Evolutionary conservation across 306 rosid genomes (phyloP).

Genomic region (Albizia julibrissin): DNA sequence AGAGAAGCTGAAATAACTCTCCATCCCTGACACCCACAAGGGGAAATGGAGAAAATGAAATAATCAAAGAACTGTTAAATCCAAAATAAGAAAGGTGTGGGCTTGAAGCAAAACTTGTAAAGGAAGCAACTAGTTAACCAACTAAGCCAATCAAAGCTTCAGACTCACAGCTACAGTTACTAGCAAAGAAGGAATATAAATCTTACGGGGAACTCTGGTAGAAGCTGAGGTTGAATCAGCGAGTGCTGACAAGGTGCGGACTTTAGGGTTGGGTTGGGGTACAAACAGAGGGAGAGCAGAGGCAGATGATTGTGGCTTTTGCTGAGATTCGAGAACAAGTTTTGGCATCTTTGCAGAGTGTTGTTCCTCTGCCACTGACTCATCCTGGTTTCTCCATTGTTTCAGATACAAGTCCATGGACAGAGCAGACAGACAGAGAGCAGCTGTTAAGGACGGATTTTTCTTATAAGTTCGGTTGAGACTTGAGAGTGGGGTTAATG

Average conservation of each 20-base stretch:
- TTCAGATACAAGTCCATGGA: constrained; percentile 86
- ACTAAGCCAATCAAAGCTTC: constrained; percentile 16
- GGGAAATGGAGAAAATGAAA: background rate
- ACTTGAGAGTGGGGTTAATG: background rate
- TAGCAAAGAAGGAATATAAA: background rate
- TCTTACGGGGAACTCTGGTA: constrained; percentile 66
- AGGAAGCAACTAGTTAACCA: background rate
- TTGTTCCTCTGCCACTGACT: constrained; percentile 83
- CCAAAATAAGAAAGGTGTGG: background rate
- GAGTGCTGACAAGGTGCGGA: constrained; percentile 62
- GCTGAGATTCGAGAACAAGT: constrained; percentile 60
- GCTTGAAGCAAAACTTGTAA: background rate
- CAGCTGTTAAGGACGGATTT: background rate
- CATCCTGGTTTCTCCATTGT: constrained; percentile 85
- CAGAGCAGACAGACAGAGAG: background rate
- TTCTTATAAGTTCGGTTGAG: background rate
- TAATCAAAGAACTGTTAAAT: constrained; percentile 13
- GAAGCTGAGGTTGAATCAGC: constrained; percentile 52
- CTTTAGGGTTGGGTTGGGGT: constrained; percentile 63
- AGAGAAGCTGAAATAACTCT: constrained; percentile 74
- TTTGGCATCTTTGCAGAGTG: constrained; percentile 87
- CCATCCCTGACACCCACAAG: constrained; percentile 52
- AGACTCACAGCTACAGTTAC: constrained; percentile 9
- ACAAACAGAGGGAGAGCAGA: constrained; percentile 76
- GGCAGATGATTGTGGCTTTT: constrained; percentile 48